Evolutionary conservation across 2,329 filamentous ascomycete genomes (phyloP).

Genomic region (Xylariales sp.): DNA sequence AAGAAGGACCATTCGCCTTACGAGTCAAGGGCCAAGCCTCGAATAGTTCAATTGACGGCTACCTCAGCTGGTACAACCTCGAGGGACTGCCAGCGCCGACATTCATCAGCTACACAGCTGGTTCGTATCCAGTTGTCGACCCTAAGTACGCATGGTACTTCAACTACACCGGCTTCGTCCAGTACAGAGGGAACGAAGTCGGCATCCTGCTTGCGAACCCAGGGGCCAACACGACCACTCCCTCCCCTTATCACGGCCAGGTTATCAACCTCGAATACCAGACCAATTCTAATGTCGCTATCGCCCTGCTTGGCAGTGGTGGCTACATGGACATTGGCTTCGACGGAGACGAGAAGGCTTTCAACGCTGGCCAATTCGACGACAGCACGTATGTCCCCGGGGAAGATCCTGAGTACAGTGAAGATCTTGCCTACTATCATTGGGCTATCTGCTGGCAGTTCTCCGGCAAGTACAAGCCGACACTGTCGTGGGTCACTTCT

Average conservation of each 20-base stretch:
- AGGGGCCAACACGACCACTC: slow-evolving; percentile 18
- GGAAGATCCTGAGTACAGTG: neutral
- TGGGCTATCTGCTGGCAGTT: slow-evolving; percentile 34
- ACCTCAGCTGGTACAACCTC: slow-evolving; percentile 1
- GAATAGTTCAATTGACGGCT: slow-evolving; percentile 16
- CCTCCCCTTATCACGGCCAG: slow-evolving; percentile 7
- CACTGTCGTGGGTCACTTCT: slow-evolving; percentile 25
- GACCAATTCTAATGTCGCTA: slow-evolving; percentile 27
- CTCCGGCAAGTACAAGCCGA: neutral
- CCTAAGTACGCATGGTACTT: slow-evolving; percentile 31
- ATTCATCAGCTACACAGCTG: slow-evolving; percentile 5
- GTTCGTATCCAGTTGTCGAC: slow-evolving; percentile 1
- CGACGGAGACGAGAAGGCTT: slow-evolving; percentile 5
- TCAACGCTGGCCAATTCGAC: slow-evolving; percentile 5
- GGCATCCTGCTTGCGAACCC: slow-evolving; percentile 26
- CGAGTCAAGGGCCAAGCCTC: slow-evolving; percentile 8
- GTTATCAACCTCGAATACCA: slow-evolving; percentile 3
- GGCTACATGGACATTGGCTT: slow-evolving; percentile 20
- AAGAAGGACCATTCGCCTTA: slow-evolving; percentile 14
- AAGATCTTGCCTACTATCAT: slow-evolving; percentile 14
- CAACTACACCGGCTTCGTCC: slow-evolving; percentile 26
- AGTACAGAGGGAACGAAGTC: slow-evolving; percentile 15
- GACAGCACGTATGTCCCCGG: slow-evolving; percentile 6
- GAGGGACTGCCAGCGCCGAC: neutral
- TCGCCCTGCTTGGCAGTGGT: slow-evolving; percentile 11